These are phyloP conservation scores for Ceratocystis harringtonii DNA, from an alignment of 2,329 filamentous ascomycete species.

Conservation along the genomic window DNA sequence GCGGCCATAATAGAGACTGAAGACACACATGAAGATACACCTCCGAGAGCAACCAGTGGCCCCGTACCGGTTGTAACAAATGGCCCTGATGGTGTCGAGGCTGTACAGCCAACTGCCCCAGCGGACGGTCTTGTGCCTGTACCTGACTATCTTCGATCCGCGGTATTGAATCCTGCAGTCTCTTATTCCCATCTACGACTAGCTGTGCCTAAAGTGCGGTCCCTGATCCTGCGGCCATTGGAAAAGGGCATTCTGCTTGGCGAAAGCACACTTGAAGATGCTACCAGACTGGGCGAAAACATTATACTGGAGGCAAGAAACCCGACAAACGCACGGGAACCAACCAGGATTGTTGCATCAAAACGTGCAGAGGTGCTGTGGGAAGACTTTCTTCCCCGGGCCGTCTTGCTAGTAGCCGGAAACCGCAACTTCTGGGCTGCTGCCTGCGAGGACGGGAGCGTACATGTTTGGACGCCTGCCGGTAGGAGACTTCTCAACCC, in stretches of 20 bases:
- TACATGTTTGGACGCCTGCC: conserved; percentile 86
- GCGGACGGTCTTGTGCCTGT: conserved; percentile 49
- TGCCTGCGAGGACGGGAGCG: conserved; percentile 78
- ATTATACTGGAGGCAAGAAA: conserved; percentile 82
- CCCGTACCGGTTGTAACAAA: conserved; percentile 63
- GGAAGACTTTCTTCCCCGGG: conserved; percentile 82
- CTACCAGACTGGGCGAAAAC: conserved; percentile 49
- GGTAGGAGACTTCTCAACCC: conserved; percentile 75
- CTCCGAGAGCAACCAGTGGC: conserved; percentile 45
- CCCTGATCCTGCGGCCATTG: conserved; percentile 66
- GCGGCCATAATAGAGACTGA: conserved; percentile 54
- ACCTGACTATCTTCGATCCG: conserved; percentile 75
- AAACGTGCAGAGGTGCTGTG: conserved; percentile 70
- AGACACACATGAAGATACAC: conserved; percentile 48
- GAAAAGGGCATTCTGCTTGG: conserved; percentile 47
- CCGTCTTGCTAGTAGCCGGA: conserved; percentile 79
- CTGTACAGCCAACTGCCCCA: conserved; percentile 48
- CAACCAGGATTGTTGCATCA: conserved; percentile 66
- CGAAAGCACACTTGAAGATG: conserved; percentile 42
- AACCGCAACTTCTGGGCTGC: conserved; percentile 85
- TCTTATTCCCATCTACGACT: conserved; percentile 70
- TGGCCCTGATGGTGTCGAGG: conserved; percentile 61
- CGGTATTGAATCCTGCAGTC: conserved; percentile 69
- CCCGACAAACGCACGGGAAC: conserved; percentile 60
- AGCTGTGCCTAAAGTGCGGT: conserved; percentile 73